Base-by-base conservation (phyloP, 2,329 filamentous ascomycete species). In the Capronia epimyces region DNA sequence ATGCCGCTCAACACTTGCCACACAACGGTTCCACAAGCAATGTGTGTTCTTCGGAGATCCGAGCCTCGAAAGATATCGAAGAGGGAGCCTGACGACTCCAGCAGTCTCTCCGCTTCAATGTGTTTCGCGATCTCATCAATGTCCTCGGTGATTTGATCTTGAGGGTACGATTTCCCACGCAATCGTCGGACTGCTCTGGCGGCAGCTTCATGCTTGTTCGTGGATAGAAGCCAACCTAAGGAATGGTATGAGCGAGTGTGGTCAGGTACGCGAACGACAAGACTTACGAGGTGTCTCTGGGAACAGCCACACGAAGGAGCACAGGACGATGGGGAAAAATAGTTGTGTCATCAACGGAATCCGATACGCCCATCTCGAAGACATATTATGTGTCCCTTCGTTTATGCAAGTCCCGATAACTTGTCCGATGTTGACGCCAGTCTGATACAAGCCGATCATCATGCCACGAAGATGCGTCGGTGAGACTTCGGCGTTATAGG, bases 21-120 rank as follows among this genome's bases (percentile, higher is more conserved):
- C 25, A 34, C 12, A 16, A 34, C 15, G 78, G 60, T 81, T 80
- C 60, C 80, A 78, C 52, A 82, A 78, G 43, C 81, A 67, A 66
- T 63, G 20, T 59, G 60, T 1, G 65, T 66, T 12, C 65, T 57
- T 3, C 65, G 49, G 3, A 55, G 43, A 50, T 67, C 64, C 3
- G 62, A 64, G 3, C 65, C 64, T 52, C 64, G 66, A 40, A 65
- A 46, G 7, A 66, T 58, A n/a, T 67, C 65, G 2, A 66, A 55
- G 9, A 63, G 55, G 16, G 58, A 56, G 24, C 44, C 43, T 15
- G 53, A 25, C 4, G 53, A 49, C 1, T 44, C 45, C 41, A 56
- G 29, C 15, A 52, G 48, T 20, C 49, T 52, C 34, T 56, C 53
- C 46, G 46, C 43, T 13, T 56, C 53, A 25, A 56, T 56, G 1